A percentile compares a stretch with the other conserved stretches of the same genome.
Evolutionary conservation across 345 rosid species (phyloP).

Genomic region (Brassica incana): DNA sequence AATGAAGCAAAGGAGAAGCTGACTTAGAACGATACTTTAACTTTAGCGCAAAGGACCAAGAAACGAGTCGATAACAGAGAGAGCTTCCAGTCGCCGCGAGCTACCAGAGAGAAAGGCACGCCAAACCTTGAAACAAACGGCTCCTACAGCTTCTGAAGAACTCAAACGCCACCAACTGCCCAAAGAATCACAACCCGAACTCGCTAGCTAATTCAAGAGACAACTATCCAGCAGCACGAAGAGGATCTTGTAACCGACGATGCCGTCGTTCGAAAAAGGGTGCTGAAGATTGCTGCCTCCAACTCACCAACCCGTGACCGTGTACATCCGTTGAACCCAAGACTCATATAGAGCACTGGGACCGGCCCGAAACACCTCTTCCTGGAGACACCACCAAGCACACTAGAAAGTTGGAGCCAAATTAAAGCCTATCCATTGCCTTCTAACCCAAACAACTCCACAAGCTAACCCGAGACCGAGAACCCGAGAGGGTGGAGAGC

Average conservation of each 20-base stretch:
- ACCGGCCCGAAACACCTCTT: no score
- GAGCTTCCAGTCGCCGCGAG: not conserved
- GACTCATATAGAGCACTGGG: no score
- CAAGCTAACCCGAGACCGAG: not conserved
- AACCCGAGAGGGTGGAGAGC: not conserved
- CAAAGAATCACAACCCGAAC: not conserved
- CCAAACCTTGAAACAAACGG: no score
- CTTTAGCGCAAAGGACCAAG: not conserved
- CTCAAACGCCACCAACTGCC: not conserved
- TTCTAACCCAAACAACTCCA: not conserved
- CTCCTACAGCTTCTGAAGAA: not conserved
- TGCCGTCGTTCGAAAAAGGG: not conserved
- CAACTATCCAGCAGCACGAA: not conserved
- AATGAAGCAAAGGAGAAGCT: not conserved
- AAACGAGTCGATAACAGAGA: not conserved
- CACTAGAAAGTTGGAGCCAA: not conserved
- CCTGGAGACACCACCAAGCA: no score
- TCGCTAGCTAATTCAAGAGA: not conserved
- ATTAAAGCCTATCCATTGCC: not conserved
- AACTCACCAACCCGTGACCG: no score
- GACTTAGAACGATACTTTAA: not conserved
- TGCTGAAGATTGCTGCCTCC: not conserved
- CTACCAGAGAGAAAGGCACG: not conserved
- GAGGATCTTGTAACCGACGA: not conserved
- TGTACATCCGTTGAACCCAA: no score